Base-by-base conservation (phyloP, 2,329 filamentous ascomycete genomes). In the Zasmidium cellare region DNA sequence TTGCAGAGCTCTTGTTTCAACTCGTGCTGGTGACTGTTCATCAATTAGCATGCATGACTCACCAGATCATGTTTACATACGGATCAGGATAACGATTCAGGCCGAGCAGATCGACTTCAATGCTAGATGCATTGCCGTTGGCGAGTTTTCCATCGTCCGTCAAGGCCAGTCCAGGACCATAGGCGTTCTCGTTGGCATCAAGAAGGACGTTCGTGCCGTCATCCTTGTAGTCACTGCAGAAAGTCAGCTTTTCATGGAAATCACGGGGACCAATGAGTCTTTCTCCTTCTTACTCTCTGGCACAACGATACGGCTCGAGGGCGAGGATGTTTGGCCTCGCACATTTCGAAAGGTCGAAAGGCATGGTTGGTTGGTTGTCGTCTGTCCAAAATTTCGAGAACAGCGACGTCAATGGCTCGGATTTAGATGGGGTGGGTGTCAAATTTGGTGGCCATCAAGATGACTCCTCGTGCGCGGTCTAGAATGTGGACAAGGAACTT, bases 141-240 rank as follows among this genome's bases (percentile, higher is more conserved):
- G 80, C 72, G 11, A 83, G 75, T 51, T 80, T 78, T 11, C 80
- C 78, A 44, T 82, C 71, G 1, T 71, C 68, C 25, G 75, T 75
- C 50, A 87, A 67, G 2, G 81, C 78, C 50, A 97, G 79, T 1
- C 90, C 88, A 0, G 94, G 93, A 0, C 94, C 94, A 70, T 89
- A 97, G 59, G 94, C 92, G 72, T 99, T 99, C 79, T 99, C 94
- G 71, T 99, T 99, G 67, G 94, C 94, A 74, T 99, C 94, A 65
- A 99, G 89, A 53, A 99, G 87, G 69, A 97, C 87, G 71, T 97
- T 97, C 58, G 87, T 93, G 66, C 94, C 94, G 73, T 99, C 90
- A 74, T 99, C 93, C 79, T 99, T 97, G 84, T 99, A 97, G 83
- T 99, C 94, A 79, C 71, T 72, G 38, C 12, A 25, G 35, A 19